Evolutionary conservation across 108 stramenopile species (phyloP), one percentile per base, ranked within the genome.

Genomic region (Nannochloropsis gaditana): DNA sequence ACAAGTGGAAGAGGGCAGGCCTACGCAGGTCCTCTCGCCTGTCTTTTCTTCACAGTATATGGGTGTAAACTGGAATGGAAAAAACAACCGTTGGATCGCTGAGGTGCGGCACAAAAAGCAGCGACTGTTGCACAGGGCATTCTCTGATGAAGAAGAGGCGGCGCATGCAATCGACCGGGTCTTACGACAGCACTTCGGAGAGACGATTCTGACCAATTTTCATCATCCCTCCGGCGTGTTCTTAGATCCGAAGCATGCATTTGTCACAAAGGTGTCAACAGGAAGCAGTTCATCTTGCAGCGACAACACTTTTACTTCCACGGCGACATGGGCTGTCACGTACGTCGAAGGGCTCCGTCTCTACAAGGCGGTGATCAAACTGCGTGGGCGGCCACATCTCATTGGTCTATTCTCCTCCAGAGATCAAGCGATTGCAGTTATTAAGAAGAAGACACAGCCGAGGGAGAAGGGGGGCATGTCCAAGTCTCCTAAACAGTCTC

Each of bases 191-290:
- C 15, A 4, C 3, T 73, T 73, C n/a, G 59, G 59, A n/a, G 59
- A 73, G 59, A n/a, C 59, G 19, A 73, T 73, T n/a, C n/a, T 73
- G 59, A 73, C 59, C 59, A 73, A 73, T n/a, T 73, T 73, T 6
- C 59, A 73, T n/a, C 4, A 73, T n/a, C 19, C 59, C 59, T n/a
- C 59, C 59, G 59, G 59, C 59, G 59, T 73, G 1, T 73, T 73
- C 6, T n/a, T 73, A 15, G 59, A 73, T n/a, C 59, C 59, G 1
- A 15, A n/a, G 59, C 3, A 73, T n/a, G 59, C 59, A n/a, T 73
- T 73, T 8, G 59, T 8, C 59, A 50, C 47, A 10, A 50, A 15
- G 11, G 1, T 11, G 11, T 2, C 19, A 15, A 73, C 4, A 15
- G n/a, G 59, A 15, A 73, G n/a, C 8, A 73, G 15, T n/a, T n/a